Conservation (phyloP, 2,329 filamentous ascomycete genomes). For the Colletotrichum sp. region DNA sequence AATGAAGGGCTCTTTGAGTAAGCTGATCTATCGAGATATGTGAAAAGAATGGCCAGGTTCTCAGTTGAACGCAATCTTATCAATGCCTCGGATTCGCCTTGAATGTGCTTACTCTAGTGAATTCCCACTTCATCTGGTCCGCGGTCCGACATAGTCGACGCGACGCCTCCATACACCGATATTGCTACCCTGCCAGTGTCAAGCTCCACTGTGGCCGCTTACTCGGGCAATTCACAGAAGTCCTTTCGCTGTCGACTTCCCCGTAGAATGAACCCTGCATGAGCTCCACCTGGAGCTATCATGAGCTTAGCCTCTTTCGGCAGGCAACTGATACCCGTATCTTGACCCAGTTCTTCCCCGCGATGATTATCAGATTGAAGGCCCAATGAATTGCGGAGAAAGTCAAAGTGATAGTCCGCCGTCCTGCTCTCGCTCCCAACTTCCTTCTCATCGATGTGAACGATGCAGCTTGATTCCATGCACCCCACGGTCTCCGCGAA, state of each 20-base stretch:
- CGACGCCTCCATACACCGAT: not conserved
- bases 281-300: not conserved
- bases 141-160: not conserved
- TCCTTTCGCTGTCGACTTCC: not conserved
- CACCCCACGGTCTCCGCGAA: not conserved
- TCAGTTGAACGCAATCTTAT: not conserved
- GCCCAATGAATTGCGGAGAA: not conserved
- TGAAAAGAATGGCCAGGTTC: not conserved
- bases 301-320: not conserved
- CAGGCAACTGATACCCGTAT: not conserved
- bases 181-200: not conserved
- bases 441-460: not conserved
- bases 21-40: not conserved
- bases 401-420: not conserved
- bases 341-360: not conserved
- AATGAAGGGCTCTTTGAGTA: not conserved
- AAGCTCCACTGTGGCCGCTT: not conserved
- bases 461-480: not conserved
- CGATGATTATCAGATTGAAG: not conserved
- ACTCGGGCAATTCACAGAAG: not conserved
- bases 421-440: not conserved
- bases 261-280: not conserved
- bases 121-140: not conserved
- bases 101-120: not conserved
- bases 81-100: not conserved